Evolutionary conservation across 75 land plant genomes (phyloP), one percentile per base, ranked within the genome.

Genomic region (Selaginella moellendorffii): DNA sequence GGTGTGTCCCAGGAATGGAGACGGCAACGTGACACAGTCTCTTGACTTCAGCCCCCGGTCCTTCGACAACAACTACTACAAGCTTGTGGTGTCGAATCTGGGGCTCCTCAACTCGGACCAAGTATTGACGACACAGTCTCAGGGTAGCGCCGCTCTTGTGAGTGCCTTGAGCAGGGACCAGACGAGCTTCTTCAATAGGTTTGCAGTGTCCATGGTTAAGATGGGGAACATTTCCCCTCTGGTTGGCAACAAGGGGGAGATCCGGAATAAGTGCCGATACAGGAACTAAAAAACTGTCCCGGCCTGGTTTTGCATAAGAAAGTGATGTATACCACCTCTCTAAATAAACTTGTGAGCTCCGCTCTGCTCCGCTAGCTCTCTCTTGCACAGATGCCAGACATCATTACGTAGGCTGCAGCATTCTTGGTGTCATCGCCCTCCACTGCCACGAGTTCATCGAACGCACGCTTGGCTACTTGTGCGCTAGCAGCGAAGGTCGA

Each of bases 51-150:
- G 17, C 8, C 59, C 59, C 24, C 59, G 19, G 25, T 21, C 18
- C 10, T 46, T 56, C n/a, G 59, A 56, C 59, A 56, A 56, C 24
- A 56, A 56, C 59, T 56, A 56, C n/a, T 56, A 56, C 59, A 56
- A 25, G 24, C 5, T 8, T n/a, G 8, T 56, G 2, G 25, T 21
- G 59, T 19, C 8, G 24, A 56, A 56, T 56, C n/a, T 21, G 8
- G 59, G 59, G 25, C 24, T 56, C 9, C n/a, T 56, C 5, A 56
- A 21, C 24, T 56, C 59, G 25, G 59, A 56, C 19, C 59, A 56
- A 21, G 59, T 56, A 21, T 19, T 56, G 8, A 19, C 21, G 21
- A 56, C 59, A 21, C 23, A 19, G 24, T 19, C 59, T 8, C 2
- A 8, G 5, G 59, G 17, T 8, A 56, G 17, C 8, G 59, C 24